Conservation (phyloP, 1,284 basidiomycete species). For the Sporisorium iseilematis-ciliati region DNA sequence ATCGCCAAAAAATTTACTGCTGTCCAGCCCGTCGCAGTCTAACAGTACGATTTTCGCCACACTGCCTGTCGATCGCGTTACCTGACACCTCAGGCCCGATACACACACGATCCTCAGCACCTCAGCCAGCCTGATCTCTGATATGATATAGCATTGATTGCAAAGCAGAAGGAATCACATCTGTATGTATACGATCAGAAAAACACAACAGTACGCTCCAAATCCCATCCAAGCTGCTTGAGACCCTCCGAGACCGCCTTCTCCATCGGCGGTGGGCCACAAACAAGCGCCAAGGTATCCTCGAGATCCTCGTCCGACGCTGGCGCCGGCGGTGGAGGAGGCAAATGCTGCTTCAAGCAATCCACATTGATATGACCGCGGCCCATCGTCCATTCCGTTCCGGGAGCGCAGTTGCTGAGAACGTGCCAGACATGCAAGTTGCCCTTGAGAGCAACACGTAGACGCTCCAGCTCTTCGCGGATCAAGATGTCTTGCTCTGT, state of each 20-base stretch:
- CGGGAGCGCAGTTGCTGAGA: conserved; percentile 68
- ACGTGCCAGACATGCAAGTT: conserved; percentile 74
- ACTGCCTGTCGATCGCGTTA: not conserved
- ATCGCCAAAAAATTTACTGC: too few species aligned
- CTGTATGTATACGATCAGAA: conserved; percentile 43
- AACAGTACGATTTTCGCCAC: not conserved
- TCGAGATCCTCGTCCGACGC: conserved; percentile 39
- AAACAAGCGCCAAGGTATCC: conserved; percentile 73
- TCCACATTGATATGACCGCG: conserved; percentile 72
- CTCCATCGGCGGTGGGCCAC: conserved; percentile 74
- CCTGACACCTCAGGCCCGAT: not conserved
- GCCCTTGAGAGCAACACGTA: conserved; percentile 69
- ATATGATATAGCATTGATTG: not conserved
- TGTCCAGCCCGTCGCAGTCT: not conserved
- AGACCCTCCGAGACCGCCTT: conserved; percentile 50
- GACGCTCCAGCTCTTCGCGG: conserved; percentile 73
- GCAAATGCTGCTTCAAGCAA: conserved; percentile 72
- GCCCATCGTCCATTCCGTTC: conserved; percentile 71
- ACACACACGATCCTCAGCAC: not conserved
- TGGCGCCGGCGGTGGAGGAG: conserved; percentile 44
- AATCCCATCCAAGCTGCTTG: conserved; percentile 60
- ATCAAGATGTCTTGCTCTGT: conserved; percentile 74
- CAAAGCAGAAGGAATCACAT: not conserved
- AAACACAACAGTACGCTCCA: conserved; percentile 58
- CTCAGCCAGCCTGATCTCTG: not conserved